Conservation (phyloP, 805 yeast genomes). For the Blastobotrys terrestris region DNA sequence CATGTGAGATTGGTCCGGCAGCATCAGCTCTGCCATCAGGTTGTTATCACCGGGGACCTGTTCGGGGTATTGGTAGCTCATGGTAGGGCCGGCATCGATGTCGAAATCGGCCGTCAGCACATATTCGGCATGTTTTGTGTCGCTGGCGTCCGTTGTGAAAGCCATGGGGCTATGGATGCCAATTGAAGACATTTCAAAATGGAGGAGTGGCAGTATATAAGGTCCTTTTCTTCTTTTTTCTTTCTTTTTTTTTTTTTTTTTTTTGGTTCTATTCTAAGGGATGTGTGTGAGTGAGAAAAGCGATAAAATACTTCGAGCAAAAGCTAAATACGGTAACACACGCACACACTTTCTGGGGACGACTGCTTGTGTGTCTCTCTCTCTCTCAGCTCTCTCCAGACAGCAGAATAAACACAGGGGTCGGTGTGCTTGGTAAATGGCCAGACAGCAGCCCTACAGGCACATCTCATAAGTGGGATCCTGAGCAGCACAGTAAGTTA, state of each 20-base stretch:
- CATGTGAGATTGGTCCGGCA: slow-evolving; percentile 55
- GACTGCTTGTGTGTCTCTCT: too few species aligned
- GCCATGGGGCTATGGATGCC: neutral
- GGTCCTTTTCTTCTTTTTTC: neutral
- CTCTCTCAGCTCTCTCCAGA: too few species aligned
- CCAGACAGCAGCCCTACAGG: neutral
- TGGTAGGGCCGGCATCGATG: slow-evolving; percentile 62
- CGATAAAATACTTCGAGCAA: too few species aligned
- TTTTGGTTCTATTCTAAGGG: neutral
- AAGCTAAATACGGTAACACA: too few species aligned
- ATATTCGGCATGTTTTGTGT: slow-evolving; percentile 40
- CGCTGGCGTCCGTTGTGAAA: neutral
- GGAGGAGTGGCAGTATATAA: neutral
- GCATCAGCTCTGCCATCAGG: slow-evolving; percentile 48
- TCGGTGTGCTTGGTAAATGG: neutral
- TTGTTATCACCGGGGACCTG: slow-evolving; percentile 21
- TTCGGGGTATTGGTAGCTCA: slow-evolving; percentile 55
- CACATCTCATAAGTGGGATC: neutral
- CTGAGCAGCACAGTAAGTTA: neutral
- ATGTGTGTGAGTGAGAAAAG: neutral
- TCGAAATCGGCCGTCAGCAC: slow-evolving; percentile 75
- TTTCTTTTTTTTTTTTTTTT: neutral
- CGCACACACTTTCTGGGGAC: too few species aligned
- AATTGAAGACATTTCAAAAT: neutral
- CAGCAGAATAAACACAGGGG: too few species aligned